phyloP scores from a whole-genome alignment of 2,329 filamentous ascomycete species.

The Coniochaeta ligniaria region DNA sequence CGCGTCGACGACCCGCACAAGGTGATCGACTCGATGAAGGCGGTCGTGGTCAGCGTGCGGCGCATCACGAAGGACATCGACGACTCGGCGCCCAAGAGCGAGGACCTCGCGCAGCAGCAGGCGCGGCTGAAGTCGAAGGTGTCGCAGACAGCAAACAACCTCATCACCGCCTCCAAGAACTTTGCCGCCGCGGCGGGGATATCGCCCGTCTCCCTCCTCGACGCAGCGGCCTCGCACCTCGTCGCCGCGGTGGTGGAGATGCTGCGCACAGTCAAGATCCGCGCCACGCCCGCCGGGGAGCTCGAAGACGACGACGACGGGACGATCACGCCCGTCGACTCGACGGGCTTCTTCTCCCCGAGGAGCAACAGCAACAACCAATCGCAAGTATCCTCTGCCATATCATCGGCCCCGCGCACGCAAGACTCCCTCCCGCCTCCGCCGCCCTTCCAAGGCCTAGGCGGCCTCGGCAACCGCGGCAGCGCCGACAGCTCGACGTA shows the following conservation, averaged over 20 bases:
- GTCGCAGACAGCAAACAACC: constrained; percentile 88
- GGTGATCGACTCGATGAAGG: constrained; percentile 80
- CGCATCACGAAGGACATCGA: constrained; percentile 79
- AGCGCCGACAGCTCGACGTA: constrained; percentile 69
- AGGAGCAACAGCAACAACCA: constrained; percentile 29
- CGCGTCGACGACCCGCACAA: constrained; percentile 65
- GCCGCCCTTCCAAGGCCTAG: constrained; percentile 50
- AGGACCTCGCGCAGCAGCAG: constrained; percentile 48
- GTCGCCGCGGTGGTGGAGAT: constrained; percentile 82
- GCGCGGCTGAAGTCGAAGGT: constrained; percentile 72
- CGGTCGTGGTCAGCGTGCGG: constrained; percentile 74
- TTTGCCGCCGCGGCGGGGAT: constrained; percentile 77
- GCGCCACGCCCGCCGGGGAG: constrained; percentile 65
- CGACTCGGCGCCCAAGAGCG: constrained; percentile 44
- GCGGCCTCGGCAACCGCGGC: constrained; percentile 37
- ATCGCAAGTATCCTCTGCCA: constrained; percentile 18
- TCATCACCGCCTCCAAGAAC: constrained; percentile 93
- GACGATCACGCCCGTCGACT: constrained; percentile 57
- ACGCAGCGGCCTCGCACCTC: constrained; percentile 87
- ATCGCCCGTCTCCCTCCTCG: constrained; percentile 85
- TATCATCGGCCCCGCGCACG: constrained; percentile 15
- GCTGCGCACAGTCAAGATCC: constrained; percentile 75
- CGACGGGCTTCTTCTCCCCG: constrained; percentile 61
- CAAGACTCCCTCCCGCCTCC: constrained; percentile 39
- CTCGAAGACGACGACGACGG: constrained; percentile 72